A percentile compares a stretch with the other conserved stretches of the same genome.
These are phyloP conservation scores for Pythium chondricola DNA, from an alignment of 352 stramenopile genomes.

Conservation along the genomic window DNA sequence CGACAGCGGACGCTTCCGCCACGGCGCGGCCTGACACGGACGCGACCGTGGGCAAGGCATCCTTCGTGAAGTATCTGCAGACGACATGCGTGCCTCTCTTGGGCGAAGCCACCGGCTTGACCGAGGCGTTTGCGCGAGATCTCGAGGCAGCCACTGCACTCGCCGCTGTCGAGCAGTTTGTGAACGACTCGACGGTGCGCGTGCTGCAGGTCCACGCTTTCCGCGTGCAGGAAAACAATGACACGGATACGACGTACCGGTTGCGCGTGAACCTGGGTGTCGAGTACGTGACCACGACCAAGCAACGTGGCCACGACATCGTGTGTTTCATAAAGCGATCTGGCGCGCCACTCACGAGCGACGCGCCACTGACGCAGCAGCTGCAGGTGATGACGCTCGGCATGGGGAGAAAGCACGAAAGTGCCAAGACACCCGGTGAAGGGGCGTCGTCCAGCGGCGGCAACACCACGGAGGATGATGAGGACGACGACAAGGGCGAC, in stretches of 20 bases:
- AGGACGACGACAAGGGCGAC: constrained; percentile 32
- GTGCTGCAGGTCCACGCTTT: constrained; percentile 78
- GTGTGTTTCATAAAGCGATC: constrained; percentile 87
- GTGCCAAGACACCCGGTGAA: constrained; percentile 22
- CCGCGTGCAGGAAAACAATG: constrained; percentile 12
- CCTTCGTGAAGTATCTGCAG: constrained; percentile 58
- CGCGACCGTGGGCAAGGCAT: constrained; percentile 34
- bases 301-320: constrained; percentile 61
- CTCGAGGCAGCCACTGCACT: constrained; percentile 27
- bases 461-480: constrained; percentile 60
- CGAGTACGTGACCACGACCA: constrained; percentile 49
- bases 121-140: constrained; percentile 37
- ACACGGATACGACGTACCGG: constrained; percentile 10
- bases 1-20: constrained; percentile 3
- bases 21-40: constrained; percentile 8
- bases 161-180: constrained; percentile 66
- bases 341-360: constrained; percentile 53
- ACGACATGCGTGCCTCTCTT: constrained; percentile 64
- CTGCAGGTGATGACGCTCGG: constrained; percentile 86
- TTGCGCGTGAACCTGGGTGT: constrained; percentile 76
- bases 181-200: constrained; percentile 44
- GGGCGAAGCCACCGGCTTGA: constrained; percentile 36
- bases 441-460: constrained; percentile 40
- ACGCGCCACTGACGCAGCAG: constrained; percentile 72
- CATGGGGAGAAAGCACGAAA: constrained; percentile 33